Conservation (phyloP, 306 rosid genomes). For the Cyclanthera cordifolia region DNA sequence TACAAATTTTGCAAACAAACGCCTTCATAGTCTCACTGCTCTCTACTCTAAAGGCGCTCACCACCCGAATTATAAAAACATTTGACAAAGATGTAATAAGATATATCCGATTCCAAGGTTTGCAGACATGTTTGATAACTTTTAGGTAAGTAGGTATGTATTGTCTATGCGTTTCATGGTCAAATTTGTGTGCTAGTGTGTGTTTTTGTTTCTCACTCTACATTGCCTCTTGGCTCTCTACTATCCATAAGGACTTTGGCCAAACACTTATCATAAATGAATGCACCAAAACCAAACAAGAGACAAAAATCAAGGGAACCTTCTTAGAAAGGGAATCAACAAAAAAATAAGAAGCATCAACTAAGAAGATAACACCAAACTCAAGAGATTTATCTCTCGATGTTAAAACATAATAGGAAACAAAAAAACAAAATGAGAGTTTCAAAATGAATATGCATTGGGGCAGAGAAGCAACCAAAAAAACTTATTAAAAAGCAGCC, state of each 20-base stretch:
- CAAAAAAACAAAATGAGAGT: not conserved
- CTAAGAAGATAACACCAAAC: not conserved
- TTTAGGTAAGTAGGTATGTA: not conserved
- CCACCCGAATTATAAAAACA: too few species aligned
- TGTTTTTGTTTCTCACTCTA: slow-evolving; percentile 4
- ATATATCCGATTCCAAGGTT: too few species aligned
- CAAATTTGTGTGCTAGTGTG: not conserved
- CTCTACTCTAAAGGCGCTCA: too few species aligned
- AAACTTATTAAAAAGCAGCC: not conserved
- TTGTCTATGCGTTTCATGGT: too few species aligned
- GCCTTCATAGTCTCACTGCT: too few species aligned
- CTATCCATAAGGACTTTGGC: not conserved
- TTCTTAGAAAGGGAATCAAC: slow-evolving; percentile 4
- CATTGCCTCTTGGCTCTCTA: not conserved
- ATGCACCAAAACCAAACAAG: not conserved
- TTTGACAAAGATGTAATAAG: too few species aligned
- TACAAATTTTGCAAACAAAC: too few species aligned
- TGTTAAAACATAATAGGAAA: not conserved
- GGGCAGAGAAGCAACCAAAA: not conserved
- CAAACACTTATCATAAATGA: slow-evolving; percentile 10
- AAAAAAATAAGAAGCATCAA: not conserved
- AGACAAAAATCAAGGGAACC: not conserved
- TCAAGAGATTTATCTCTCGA: not conserved
- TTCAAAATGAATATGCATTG: not conserved
- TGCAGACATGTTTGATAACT: not conserved